Evolutionary conservation across 1,139 yeast genomes (phyloP).

Genomic region (Sugiyamaella grinbergsii): DNA sequence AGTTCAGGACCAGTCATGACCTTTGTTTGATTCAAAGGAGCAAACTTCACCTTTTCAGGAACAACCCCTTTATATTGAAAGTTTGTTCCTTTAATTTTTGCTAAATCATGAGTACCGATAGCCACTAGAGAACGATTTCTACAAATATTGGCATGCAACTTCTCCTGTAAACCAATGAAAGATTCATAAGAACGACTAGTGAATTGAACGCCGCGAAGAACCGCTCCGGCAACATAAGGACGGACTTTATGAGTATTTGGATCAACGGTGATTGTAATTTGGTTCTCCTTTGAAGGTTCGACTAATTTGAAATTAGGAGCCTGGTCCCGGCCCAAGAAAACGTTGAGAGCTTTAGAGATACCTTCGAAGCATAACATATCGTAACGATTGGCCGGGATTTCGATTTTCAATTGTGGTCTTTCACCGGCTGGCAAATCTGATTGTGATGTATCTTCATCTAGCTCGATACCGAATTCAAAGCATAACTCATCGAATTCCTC

Average conservation of each 20-base stretch:
- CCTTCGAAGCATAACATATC: constrained; percentile 99
- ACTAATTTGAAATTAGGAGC: constrained; percentile 69
- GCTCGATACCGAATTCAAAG: constrained; percentile 95
- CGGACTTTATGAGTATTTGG: constrained; percentile 72
- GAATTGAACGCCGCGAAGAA: constrained; percentile 79
- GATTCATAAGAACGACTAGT: constrained; percentile 87
- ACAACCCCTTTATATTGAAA: constrained; percentile 79
- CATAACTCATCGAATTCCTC: constrained; percentile 96
- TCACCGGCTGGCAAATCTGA: constrained; percentile 55
- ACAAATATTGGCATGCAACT: constrained; percentile 91
- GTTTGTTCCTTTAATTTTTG: constrained; percentile 78
- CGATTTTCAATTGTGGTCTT: constrained; percentile 95
- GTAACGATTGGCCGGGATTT: constrained; percentile 95
- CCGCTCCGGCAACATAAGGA: constrained; percentile 94
- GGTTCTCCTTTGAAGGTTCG: constrained; percentile 53
- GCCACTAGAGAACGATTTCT: constrained; percentile 97
- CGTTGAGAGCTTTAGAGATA: constrained; percentile 91
- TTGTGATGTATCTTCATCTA: constrained; percentile 80
- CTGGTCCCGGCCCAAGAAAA: constrained; percentile 69
- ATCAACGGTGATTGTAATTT: constrained; percentile 64
- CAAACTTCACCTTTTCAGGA: constrained; percentile 69
- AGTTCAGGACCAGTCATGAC: constrained; percentile 71
- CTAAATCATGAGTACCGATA: constrained; percentile 96
- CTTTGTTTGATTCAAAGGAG: constrained; percentile 83
- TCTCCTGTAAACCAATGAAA: constrained; percentile 94